Base-by-base conservation (phyloP, 1,284 basidiomycete genomes). In the Violaceomyces palustris region DNA sequence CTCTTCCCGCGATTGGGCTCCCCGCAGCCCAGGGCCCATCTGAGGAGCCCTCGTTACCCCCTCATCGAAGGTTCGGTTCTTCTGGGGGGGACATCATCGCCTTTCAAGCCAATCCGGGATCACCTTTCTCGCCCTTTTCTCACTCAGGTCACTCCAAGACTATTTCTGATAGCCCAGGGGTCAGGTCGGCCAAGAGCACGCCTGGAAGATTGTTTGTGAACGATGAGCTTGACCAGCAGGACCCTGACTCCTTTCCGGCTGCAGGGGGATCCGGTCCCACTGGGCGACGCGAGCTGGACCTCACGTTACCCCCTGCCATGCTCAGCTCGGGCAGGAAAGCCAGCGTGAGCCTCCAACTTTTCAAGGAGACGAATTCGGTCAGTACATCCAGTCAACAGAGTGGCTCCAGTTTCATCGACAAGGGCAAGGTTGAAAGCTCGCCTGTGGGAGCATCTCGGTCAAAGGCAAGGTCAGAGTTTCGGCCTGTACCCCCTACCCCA, bases 271-370 rank as follows among this genome's bases (percentile, higher is more conserved):
- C n/a, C 30, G 25, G 14, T 10, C 14, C 8, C 10, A 9, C 11
- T 34, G 9, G 18, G 31, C 23, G n/a, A n/a, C 29, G 15, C 11
- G 37, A 21, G 11, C 10, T 50, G 4, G 61, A 63, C 28, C 51
- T 60, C 29, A 49, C 39, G 14, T 45, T 61, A 5, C 57, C 61
- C 18, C 61, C 61, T 6, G 54, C 61, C 19, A 56, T 64, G 54
- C 42, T 61, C 42, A 61, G 42, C 49, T 60, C 59, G 6, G 65
- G 65, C 28, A 52, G 65, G n/a, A 67, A 67, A 27, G 65, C 65
- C 18, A 61, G 56, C 32, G 65, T 67, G 25, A 61, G 56, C 39
- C 46, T 67, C 9, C 65, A 67, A 19, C 46, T 67, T n/a, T 67
- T 67, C 54, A 66, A 65, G 32, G 63, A 66, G 45, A 63, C 64